Percentiles rank a stretch among this genome's conserved stretches.
Conservation (phyloP, 495 filamentous ascomycete species). For the Neurospora terricola region DNA sequence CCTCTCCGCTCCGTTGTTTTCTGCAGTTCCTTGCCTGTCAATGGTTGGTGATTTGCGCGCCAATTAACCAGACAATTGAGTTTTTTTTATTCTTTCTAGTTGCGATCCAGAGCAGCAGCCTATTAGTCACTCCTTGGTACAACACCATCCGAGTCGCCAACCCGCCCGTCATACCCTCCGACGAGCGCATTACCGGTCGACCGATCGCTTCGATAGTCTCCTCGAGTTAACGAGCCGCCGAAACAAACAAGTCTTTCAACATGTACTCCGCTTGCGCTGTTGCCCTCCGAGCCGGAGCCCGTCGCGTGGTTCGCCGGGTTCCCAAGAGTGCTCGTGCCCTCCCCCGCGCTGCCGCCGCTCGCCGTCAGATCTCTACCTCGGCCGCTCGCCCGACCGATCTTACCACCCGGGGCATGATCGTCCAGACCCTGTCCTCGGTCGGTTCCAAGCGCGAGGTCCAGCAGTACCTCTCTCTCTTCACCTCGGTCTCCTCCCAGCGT, state of each 20-base stretch:
- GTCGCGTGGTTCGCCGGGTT: constrained; percentile 29
- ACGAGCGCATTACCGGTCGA: background rate
- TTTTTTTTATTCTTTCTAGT: background rate
- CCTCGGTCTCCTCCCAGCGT: constrained; percentile 90
- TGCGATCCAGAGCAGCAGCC: background rate
- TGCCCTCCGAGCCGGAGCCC: constrained; percentile 34
- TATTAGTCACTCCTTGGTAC: background rate
- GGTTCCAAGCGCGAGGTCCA: constrained; percentile 95
- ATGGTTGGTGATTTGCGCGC: constrained; percentile 12
- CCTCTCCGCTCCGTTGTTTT: constrained; percentile 4
- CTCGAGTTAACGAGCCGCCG: background rate
- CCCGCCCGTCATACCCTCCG: background rate
- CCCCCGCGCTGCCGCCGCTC: constrained; percentile 13
- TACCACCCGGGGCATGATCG: constrained; percentile 74
- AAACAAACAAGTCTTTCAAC: constrained; percentile 2
- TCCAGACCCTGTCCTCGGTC: constrained; percentile 91
- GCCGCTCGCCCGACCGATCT: constrained; percentile 33
- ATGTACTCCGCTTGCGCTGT: constrained; percentile 29
- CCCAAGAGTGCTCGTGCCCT: constrained; percentile 17
- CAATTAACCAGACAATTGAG: constrained; percentile 12
- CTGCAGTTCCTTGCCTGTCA: constrained; percentile 12
- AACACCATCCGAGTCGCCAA: background rate
- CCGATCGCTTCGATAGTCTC: background rate
- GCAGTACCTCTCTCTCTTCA: constrained; percentile 97
- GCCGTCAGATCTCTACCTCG: constrained; percentile 22